Conservation (phyloP, 2,329 filamentous ascomycete genomes). For the Thielaviopsis punctulata region DNA sequence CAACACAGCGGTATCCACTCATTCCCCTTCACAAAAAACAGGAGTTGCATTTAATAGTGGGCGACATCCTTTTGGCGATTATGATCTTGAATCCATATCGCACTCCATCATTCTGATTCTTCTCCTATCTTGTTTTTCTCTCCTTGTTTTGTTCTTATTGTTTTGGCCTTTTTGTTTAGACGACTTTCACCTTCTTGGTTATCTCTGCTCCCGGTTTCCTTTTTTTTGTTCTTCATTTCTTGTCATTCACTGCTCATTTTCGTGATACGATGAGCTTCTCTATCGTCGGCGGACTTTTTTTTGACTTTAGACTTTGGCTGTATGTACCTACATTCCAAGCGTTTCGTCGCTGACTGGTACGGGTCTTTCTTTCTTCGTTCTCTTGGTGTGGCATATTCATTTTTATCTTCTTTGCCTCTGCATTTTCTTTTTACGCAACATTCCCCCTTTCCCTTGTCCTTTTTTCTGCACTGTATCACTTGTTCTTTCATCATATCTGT, state of each 20-base stretch:
- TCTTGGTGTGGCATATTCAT: neutral
- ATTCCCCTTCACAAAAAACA: neutral
- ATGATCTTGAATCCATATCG: neutral
- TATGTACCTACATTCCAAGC: neutral
- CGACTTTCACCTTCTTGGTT: neutral
- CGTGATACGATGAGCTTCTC: neutral
- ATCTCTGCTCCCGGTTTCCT: neutral
- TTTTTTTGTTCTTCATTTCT: neutral
- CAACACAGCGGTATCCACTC: neutral
- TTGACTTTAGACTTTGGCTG: neutral
- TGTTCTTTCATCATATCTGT: neutral
- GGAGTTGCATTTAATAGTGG: neutral
- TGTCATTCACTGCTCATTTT: neutral
- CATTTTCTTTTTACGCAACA: neutral
- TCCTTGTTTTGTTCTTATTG: neutral
- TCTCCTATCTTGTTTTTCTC: conserved; percentile 1
- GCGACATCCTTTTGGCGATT: neutral
- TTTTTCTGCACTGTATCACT: neutral
- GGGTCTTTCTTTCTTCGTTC: neutral
- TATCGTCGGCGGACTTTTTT: neutral
- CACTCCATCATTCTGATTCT: conserved; percentile 1
- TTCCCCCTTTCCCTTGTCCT: neutral
- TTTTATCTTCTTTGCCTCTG: neutral
- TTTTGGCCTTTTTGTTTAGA: neutral
- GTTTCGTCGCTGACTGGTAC: neutral